A percentile compares a stretch with the other conserved stretches of the same genome.
These are phyloP conservation scores for Suhomyces sp. DNA, from an alignment of 805 yeast genomes.

Conservation along the genomic window DNA sequence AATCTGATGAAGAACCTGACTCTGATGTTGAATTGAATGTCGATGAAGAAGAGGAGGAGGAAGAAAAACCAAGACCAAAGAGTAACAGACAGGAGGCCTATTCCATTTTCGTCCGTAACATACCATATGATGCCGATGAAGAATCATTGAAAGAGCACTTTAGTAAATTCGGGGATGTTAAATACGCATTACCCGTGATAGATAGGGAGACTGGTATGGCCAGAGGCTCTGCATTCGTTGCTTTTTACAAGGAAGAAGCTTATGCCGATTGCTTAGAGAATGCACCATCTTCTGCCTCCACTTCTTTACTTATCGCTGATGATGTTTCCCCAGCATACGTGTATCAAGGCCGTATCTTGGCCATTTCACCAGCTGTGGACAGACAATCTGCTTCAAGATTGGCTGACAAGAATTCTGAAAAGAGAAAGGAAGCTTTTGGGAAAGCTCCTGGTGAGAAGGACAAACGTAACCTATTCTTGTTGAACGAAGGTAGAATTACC, in stretches of 20 bases:
- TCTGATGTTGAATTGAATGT: conserved; percentile 31
- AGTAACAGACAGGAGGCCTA: conserved; percentile 64
- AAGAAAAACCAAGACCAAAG: conserved; percentile 32
- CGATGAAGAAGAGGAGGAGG: conserved; percentile 30
- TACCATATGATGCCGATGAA: conserved; percentile 90
- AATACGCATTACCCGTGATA: conserved; percentile 89
- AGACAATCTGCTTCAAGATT: conserved; percentile 76
- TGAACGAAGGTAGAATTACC: conserved; percentile 92
- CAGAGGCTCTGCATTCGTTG: conserved; percentile 93
- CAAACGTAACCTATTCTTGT: conserved; percentile 76
- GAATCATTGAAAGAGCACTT: conserved; percentile 81
- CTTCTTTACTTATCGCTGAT: conserved; percentile 80
- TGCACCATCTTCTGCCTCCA: conserved; percentile 69
- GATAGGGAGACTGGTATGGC: conserved; percentile 86
- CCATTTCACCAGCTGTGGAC: conserved; percentile 82
- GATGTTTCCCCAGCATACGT: conserved; percentile 89
- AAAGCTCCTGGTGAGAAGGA: conserved; percentile 79
- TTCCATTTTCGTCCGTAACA: conserved; percentile 84
- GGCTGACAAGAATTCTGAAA: conserved; percentile 68
- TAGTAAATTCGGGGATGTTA: conserved; percentile 77
- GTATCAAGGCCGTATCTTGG: conserved; percentile 86
- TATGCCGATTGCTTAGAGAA: conserved; percentile 66
- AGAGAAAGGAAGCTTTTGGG: conserved; percentile 75
- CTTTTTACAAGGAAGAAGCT: conserved; percentile 63
- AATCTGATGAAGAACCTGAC: conserved; percentile 33